Conservation (phyloP, 2,329 filamentous ascomycete genomes). For the Aspergillus fischeri region DNA sequence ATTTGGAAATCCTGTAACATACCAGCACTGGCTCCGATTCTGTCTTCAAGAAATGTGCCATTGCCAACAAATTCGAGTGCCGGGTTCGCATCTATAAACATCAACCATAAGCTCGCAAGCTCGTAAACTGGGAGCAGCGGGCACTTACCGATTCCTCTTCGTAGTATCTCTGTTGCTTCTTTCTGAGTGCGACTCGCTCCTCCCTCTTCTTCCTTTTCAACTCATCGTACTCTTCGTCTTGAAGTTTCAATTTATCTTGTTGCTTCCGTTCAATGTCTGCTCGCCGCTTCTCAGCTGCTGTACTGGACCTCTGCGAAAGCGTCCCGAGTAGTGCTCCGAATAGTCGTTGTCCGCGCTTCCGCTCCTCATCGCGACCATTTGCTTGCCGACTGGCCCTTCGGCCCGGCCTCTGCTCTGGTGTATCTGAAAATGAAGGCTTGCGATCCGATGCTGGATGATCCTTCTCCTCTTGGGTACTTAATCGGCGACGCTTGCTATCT, state of each 20-base stretch:
- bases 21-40: constrained; percentile 69
- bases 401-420: constrained; percentile 13
- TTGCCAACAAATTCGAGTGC: constrained; percentile 67
- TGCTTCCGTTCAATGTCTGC: constrained; percentile 79
- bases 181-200: constrained; percentile 57
- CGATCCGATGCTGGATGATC: constrained; percentile 18
- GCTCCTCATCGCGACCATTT: constrained; percentile 64
- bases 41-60: constrained; percentile 71
- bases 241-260: constrained; percentile 72
- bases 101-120: constrained; percentile 9
- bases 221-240: constrained; percentile 68
- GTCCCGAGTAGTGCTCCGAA: constrained; percentile 79
- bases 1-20: constrained; percentile 34
- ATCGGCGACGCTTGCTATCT: constrained; percentile 49
- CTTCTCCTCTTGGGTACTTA: constrained; percentile 35
- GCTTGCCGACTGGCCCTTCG: constrained; percentile 15
- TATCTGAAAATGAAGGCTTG: constrained; percentile 21
- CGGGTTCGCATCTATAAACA: constrained; percentile 64
- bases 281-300: constrained; percentile 63
- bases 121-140: background rate
- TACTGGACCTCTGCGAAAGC: constrained; percentile 66
- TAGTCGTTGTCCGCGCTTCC: constrained; percentile 75
- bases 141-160: constrained; percentile 70
- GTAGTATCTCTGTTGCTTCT: constrained; percentile 67
- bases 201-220: constrained; percentile 62